Evolutionary conservation across 176 grass and related monocot genomes (phyloP), one percentile per base, ranked within the genome.

Genomic region (Ensete glaucum): DNA sequence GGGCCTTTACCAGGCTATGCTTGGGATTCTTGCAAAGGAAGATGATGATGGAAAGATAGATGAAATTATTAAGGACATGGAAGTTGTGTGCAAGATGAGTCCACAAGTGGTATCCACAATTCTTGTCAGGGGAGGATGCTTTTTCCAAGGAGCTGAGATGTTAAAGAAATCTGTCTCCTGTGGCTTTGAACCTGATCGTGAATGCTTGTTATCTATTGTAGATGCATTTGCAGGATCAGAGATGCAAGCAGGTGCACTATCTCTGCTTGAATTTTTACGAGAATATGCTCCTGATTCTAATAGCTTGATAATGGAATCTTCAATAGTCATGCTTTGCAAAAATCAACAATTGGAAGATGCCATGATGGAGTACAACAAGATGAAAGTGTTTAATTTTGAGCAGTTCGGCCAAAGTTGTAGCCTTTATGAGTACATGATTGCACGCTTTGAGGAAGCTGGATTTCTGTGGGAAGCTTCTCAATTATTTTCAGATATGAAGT

Each of bases 401-500:
- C 83, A 78, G 11, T 91, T 84, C 73, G 74, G 84, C 50, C 81
- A 57, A 64, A 85, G 85, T 16, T 29, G 48, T 81, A 85, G 23
- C 76, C 81, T 97, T 67, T 88, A 88, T 72, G 90, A 92, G 67
- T 75, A 79, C 72, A 76, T 97, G 71, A 93, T 97, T 75, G 83
- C 82, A 72, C 87, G 85, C 76, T 89, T 87, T 69, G 81, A 83
- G 23, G 83, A 87, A 68, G 71, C 83, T 85, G 88, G 81, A 67
- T 83, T 97, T 2, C 87, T 83, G 53, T 53, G 75, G 53, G 85
- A 93, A 85, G 88, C 84, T 63, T 93, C 81, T 85, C 93, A 97
- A 57, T 73, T 93, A 54, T 93, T 88, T 81, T 93, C 85, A 9
- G 85, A 97, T 74, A 93, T 97, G 93, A 80, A 78, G 76, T 88